These are phyloP conservation scores for Colletotrichum liaoningense DNA, from an alignment of 2,329 filamentous ascomycete species.

Conservation along the genomic window DNA sequence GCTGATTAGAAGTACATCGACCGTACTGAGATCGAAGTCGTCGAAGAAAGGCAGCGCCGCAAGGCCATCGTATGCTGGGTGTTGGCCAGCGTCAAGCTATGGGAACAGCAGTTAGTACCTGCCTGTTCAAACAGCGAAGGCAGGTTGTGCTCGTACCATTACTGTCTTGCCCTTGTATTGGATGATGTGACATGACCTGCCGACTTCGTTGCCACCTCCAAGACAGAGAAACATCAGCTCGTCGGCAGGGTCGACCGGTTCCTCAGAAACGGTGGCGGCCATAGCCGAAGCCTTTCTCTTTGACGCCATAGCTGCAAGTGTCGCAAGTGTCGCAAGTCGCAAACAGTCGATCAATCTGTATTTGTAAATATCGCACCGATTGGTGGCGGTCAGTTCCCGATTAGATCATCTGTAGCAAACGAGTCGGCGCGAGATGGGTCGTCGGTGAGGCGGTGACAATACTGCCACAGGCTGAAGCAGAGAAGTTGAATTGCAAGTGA, in stretches of 20 bases:
- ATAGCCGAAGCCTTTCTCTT: constrained; percentile 90
- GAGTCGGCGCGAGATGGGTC: not conserved
- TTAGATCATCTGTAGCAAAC: constrained; percentile 20
- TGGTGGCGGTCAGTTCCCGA: not conserved
- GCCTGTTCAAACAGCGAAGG: not conserved
- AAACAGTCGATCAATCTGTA: constrained; percentile 9
- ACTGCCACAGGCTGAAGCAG: not conserved
- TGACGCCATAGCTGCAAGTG: constrained; percentile 75
- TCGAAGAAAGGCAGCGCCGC: constrained; percentile 97
- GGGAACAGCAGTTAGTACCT: not conserved
- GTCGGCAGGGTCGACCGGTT: constrained; percentile 91
- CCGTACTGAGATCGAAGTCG: constrained; percentile 96
- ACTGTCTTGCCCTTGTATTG: constrained; percentile 99
- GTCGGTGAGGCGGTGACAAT: not conserved
- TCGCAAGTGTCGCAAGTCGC: constrained; percentile 13
- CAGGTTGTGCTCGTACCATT: constrained; percentile 75
- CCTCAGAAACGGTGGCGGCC: constrained; percentile 69
- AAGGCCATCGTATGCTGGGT: constrained; percentile 95
- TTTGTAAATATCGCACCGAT: not conserved
- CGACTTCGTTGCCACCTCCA: constrained; percentile 96
- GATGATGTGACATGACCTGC: constrained; percentile 95
- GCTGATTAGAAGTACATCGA: constrained; percentile 97
- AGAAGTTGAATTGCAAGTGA: constrained; percentile 11
- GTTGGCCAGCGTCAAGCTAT: constrained; percentile 95
- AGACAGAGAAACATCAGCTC: constrained; percentile 95